Percentiles rank a stretch among this genome's conserved stretches.
Evolutionary conservation across 371 early-diverging fungal genomes (phyloP).

Genomic region (Mucor piriformis): DNA sequence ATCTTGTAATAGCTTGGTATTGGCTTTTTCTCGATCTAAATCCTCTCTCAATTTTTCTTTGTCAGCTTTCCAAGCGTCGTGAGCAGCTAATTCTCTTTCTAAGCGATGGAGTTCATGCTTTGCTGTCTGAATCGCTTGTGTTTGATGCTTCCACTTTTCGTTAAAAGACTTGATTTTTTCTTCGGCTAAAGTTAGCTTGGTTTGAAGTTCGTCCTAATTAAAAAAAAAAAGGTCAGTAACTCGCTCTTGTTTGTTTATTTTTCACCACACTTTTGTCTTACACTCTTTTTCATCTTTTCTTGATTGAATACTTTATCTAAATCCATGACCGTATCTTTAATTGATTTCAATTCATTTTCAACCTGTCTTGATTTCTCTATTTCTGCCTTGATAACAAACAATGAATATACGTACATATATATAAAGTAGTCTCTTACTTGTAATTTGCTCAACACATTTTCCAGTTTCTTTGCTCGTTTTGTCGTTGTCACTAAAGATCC

Average conservation of each 20-base stretch:
- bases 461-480: constrained; percentile 25
- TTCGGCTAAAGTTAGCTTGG: constrained; percentile 18
- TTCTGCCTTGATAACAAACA: constrained; percentile 24
- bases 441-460: constrained; percentile 34
- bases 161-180: constrained; percentile 7
- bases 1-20: constrained; percentile 3
- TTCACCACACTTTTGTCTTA: too few relatives aligned
- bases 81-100: constrained; percentile 10
- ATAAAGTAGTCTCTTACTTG: constrained; percentile 25
- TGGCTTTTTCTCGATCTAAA: constrained; percentile 9
- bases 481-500: constrained; percentile 2
- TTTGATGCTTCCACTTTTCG: constrained; percentile 23
- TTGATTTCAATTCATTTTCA: constrained; percentile 34
- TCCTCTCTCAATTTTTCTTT: background rate
- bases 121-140: constrained; percentile 25
- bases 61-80: constrained; percentile 1
- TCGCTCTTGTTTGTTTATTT: too few relatives aligned
- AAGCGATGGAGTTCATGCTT: constrained; percentile 19
- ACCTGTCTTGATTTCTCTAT: constrained; percentile 41
- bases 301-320: constrained; percentile 26
- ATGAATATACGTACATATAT: background rate
- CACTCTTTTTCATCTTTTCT: constrained; percentile 18
- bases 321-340: constrained; percentile 30
- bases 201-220: constrained; percentile 17
- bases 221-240: background rate